phyloP scores from a whole-genome alignment of 805 yeast species.

The Saccharomycopsis oosterbeekiorum region DNA sequence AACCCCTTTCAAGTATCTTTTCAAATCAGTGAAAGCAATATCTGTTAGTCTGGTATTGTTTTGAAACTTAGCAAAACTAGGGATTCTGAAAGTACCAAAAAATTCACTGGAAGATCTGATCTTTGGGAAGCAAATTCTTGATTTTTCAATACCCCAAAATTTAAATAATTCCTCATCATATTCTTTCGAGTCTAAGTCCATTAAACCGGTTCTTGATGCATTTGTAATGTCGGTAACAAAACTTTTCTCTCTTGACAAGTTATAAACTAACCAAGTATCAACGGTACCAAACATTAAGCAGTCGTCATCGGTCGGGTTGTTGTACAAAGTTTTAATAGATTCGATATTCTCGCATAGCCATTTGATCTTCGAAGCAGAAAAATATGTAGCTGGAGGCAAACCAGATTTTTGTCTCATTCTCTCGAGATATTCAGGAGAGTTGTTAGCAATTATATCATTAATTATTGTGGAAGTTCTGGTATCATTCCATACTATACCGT shows the following conservation, averaged over 20 bases:
- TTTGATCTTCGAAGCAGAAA: constrained; percentile 79
- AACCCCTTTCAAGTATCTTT: constrained; percentile 40
- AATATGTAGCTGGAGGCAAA: constrained; percentile 81
- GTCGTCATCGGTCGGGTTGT: constrained; percentile 34
- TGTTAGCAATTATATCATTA: constrained; percentile 44
- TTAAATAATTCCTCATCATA: constrained; percentile 69
- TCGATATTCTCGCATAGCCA: constrained; percentile 83
- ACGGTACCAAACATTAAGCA: constrained; percentile 86
- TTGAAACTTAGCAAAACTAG: constrained; percentile 43
- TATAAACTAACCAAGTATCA: constrained; percentile 88
- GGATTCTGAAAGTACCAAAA: constrained; percentile 63
- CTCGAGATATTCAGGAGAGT: constrained; percentile 45
- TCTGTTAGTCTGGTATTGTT: constrained; percentile 41
- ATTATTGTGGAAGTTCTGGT: constrained; percentile 74
- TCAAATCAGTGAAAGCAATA: constrained; percentile 41
- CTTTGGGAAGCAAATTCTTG: constrained; percentile 58
- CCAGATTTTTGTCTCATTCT: constrained; percentile 62
- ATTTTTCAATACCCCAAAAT: constrained; percentile 71
- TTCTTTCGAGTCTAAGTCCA: constrained; percentile 66
- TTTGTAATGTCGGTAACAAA: constrained; percentile 83
- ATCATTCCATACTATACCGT: constrained; percentile 96
- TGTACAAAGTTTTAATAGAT: constrained; percentile 56
- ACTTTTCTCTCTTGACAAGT: constrained; percentile 58
- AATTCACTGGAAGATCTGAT: constrained; percentile 70
- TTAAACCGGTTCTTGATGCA: constrained; percentile 84